Conservation (phyloP, 2,329 filamentous ascomycete species). For the Chrysosporium queenslandicum region DNA sequence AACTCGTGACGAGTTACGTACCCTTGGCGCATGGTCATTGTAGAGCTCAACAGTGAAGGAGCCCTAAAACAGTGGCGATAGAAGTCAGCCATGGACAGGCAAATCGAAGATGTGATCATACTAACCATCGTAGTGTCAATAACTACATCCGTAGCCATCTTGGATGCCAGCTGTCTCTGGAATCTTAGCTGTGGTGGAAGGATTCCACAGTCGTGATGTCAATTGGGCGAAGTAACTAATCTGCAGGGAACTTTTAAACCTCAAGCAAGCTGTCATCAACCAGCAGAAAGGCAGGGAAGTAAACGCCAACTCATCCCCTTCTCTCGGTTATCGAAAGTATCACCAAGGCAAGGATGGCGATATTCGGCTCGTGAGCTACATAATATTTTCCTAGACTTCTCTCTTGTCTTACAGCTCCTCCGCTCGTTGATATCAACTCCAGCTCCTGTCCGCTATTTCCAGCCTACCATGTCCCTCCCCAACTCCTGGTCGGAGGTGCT, state of each 20-base stretch:
- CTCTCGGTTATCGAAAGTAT: not conserved
- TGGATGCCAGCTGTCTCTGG: not conserved
- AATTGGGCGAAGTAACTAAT: not conserved
- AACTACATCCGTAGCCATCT: constrained; percentile 66
- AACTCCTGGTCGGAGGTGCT: constrained; percentile 33
- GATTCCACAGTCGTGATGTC: constrained; percentile 1
- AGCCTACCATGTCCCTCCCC: constrained; percentile 25
- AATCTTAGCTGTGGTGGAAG: not conserved
- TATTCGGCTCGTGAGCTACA: not conserved
- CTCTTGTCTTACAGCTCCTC: not conserved
- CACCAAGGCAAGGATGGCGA: not conserved
- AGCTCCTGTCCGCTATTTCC: not conserved
- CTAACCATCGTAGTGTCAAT: constrained; percentile 77
- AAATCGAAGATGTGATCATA: constrained; percentile 1
- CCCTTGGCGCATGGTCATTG: constrained; percentile 69
- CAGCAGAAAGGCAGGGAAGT: not conserved
- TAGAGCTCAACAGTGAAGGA: constrained; percentile 82
- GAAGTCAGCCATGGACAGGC: not conserved
- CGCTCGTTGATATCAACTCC: not conserved
- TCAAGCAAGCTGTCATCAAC: constrained; percentile 1
- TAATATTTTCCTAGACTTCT: not conserved
- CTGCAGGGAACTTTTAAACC: not conserved
- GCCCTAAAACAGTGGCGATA: constrained; percentile 49
- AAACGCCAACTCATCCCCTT: not conserved
- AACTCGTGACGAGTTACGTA: constrained; percentile 20